Evolutionary conservation across 2,329 filamentous ascomycete species (phyloP).

Genomic region (Botrytis sinoallii): DNA sequence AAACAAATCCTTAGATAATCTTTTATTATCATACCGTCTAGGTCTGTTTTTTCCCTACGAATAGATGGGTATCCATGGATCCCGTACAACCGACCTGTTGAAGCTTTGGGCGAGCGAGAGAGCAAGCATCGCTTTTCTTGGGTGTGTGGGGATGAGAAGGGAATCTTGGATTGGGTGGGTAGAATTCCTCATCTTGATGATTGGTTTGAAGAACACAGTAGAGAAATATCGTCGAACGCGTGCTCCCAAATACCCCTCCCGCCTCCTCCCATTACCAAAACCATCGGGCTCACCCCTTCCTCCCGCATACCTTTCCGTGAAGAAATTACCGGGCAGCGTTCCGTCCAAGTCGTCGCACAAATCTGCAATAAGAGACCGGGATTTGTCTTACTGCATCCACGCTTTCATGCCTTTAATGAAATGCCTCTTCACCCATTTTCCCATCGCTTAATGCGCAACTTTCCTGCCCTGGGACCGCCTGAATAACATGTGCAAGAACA

Average conservation of each 20-base stretch:
- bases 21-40: too few relatives aligned
- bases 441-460: background rate
- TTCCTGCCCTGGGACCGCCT: background rate
- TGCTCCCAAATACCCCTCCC: background rate
- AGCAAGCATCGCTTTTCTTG: background rate
- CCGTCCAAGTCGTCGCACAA: conserved; percentile 8
- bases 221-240: background rate
- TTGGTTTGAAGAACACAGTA: background rate
- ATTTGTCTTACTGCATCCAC: background rate
- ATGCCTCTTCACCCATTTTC: background rate
- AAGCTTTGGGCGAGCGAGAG: background rate
- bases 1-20: too few relatives aligned
- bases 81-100: background rate
- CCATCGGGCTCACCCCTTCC: background rate
- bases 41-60: background rate
- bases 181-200: background rate
- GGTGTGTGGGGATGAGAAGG: background rate
- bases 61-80: background rate
- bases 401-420: background rate
- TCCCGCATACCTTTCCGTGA: conserved; percentile 5
- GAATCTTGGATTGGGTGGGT: background rate
- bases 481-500: background rate
- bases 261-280: background rate
- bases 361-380: conserved; percentile 9
- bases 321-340: background rate